phyloP scores from a whole-genome alignment of 2,329 filamentous ascomycete species.

The Phialocephala subalpina region DNA sequence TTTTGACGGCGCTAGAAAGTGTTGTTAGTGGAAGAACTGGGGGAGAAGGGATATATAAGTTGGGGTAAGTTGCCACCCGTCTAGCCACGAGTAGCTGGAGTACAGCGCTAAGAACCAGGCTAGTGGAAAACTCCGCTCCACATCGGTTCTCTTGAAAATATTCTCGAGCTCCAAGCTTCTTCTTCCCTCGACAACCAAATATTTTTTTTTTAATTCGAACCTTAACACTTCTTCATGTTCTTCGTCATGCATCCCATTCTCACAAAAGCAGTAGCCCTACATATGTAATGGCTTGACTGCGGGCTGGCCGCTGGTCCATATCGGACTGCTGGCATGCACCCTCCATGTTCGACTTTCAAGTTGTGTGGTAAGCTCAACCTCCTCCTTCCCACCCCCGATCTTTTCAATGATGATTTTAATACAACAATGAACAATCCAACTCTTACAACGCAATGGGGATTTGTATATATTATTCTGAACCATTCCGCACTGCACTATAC shows the following conservation, averaged over 20 bases:
- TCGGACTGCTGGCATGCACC: not conserved
- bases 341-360: not conserved
- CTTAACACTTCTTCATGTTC: slow-evolving; percentile 36
- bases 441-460: slow-evolving; percentile 48
- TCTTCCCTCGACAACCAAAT: not conserved
- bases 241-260: no score
- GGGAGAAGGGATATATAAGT: not conserved
- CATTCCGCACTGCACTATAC: slow-evolving; percentile 12
- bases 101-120: not conserved
- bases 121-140: not conserved
- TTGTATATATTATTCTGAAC: slow-evolving; percentile 47
- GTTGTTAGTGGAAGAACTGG: slow-evolving; percentile 2
- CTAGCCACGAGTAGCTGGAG: slow-evolving; percentile 10
- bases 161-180: not conserved
- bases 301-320: no score
- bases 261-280: no score
- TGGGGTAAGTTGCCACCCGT: not conserved
- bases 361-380: slow-evolving; percentile 28
- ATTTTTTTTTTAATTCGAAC: slow-evolving; percentile 42
- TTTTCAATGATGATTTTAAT: slow-evolving; percentile 49
- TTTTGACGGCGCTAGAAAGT: slow-evolving; percentile 29
- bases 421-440: slow-evolving; percentile 52
- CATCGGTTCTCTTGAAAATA: not conserved
- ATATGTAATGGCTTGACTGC: no score
- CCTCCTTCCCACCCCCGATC: slow-evolving; percentile 22